Evolutionary conservation across 1,139 yeast species (phyloP), one percentile per base, ranked within the genome.

Genomic region (Taphrina deformans): DNA sequence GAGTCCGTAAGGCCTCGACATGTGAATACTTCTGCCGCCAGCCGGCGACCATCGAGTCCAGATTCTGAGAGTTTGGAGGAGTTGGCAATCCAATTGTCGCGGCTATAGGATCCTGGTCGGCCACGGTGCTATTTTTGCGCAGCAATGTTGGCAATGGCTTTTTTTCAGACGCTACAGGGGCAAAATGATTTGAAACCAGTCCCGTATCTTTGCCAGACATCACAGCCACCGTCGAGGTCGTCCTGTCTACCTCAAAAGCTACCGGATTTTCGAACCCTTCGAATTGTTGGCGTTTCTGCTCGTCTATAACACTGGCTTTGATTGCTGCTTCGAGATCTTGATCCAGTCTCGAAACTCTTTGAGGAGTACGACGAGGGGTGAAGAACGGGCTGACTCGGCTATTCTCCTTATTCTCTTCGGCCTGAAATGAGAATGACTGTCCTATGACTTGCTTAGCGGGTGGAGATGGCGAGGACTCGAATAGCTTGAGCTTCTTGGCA

Each of bases 381-480:
- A 59, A 59, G 41, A 59, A 59, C 0, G 55, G 63, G 38, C 63
- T 59, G 3, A 46, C 29, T 10, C 27, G 27, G 12, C 16, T 21
- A 35, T 58, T 58, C 41, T 59, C 56, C 52, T 55, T 55, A 23
- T 41, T 33, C 27, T 41, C 55, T 23, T 35, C 55, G 10, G 31
- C 35, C 38, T 23, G 31, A 5, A n/a, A 12, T 16, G 31, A 31
- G 21, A 9, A n/a, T 12, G 38, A 18, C 14, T 7, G 44, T 12
- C 41, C 41, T 12, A 38, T n/a, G 18, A n/a, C 16, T n/a, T 44
- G 48, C 18, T 50, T 40, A 14, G 50, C 10, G 41, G 63, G 56
- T 9, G 63, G 63, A 10, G 63, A 59, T n/a, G 63, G 63, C 14
- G 63, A 59, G 16, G 63, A 50, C 27, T 59, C 63, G 31, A 59